A percentile compares a stretch with the other conserved stretches of the same genome.
phyloP scores from a whole-genome alignment of 176 grass and related monocot genomes.

The Elaeis guineensis region DNA sequence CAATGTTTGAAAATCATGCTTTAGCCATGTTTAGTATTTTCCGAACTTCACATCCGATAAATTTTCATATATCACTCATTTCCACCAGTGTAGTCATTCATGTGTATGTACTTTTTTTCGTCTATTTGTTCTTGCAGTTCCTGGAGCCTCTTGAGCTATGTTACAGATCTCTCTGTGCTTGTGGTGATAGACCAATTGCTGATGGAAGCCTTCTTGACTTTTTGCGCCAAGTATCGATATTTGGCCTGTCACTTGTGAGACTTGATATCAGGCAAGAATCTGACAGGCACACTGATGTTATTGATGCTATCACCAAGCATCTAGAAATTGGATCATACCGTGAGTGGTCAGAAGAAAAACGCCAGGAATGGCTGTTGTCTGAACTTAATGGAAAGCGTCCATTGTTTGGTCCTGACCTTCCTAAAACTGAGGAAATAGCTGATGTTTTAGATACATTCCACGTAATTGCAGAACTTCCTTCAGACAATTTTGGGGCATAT shows the following conservation, averaged over 20 bases:
- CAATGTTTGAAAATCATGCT: no score
- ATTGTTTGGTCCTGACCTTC: conserved; percentile 25
- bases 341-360: conserved; percentile 28
- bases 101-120: no score
- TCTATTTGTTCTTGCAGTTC: conserved; percentile 41
- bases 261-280: conserved; percentile 98
- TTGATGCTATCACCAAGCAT: conserved; percentile 30
- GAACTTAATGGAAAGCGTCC: conserved; percentile 37
- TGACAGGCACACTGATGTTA: conserved; percentile 47
- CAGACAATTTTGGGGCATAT: conserved; percentile 30
- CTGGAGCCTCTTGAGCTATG: conserved; percentile 92
- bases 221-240: conserved; percentile 83
- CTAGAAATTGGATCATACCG: conserved; percentile 32
- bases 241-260: conserved; percentile 81
- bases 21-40: no score
- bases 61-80: no score
- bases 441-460: conserved; percentile 33
- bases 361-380: conserved; percentile 27
- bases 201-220: conserved; percentile 96
- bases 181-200: conserved; percentile 73
- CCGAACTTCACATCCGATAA: no score
- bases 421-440: conserved; percentile 29
- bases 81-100: no score
- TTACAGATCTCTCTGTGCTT: conserved; percentile 75
- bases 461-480: conserved; percentile 35